Base-by-base conservation (phyloP, 768 basidiomycete species). In the Lactarius vividus region DNA sequence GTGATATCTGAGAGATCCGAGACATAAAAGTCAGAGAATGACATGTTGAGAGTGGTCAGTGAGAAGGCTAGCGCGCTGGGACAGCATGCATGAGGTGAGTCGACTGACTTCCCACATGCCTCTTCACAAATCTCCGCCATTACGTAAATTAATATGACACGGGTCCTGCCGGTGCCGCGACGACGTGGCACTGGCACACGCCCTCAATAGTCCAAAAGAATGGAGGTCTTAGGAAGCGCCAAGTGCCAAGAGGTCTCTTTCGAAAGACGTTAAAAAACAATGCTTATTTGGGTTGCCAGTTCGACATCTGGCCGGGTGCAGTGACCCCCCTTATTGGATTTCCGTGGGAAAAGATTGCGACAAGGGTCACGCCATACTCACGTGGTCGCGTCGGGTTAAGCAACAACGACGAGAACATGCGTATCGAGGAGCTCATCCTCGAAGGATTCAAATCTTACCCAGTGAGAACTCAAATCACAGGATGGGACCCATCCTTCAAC, bases 401-500 rank as follows among this genome's bases (percentile, higher is more conserved):
- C 10, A 10, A n/a, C 23, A 13, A 16, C 49, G 3, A 16, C 49
- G 3, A 49, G 57, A 57, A 16, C 9, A 70, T 70, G 70, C 64
- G 68, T 8, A 70, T 70, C 13, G 68, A 70, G 70, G 70, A 70
- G 56, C 70, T 70, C 64, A 64, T 70, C 57, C 64, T 26, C 54
- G 11, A 70, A 93, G 95, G 96, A 56, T 99, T 98, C 83, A 98
- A 99, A 76, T 96, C 94, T 2, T 98, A 98, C 75, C 96, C 96
- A 11, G 94, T 96, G 33, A 85, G 96, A 58, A 98, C 97, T 0
- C 91, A 92, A 72, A 96, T 99, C 67, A 89, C 89, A 0, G 96
- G 96, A 67, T 99, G 97, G 94, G 96, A 98, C 74, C 79, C 92
- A 7, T 96, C 94, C 4, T 99, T 99, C 84, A 98, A 98, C 75